Base-by-base conservation (phyloP, 495 filamentous ascomycete genomes). In the Cryomyces minteri region DNA sequence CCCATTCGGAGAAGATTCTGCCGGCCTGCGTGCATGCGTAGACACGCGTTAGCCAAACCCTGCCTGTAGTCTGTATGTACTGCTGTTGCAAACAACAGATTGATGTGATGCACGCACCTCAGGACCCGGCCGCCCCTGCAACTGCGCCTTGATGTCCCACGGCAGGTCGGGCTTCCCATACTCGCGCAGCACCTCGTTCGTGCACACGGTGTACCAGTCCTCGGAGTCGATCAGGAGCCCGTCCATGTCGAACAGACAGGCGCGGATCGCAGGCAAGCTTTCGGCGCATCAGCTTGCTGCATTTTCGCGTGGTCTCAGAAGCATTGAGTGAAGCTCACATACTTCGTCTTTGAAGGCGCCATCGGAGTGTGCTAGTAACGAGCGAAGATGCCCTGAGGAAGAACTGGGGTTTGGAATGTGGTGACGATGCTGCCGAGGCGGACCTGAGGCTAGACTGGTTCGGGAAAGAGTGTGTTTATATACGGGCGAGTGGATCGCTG, bases 241-340 rank as follows among this genome's bases (percentile, higher is more conserved):
- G 58, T 98, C 90, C 87, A 98, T 94, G 69, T 98, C 90, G 58
- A 99, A 99, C 47, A 99, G 79, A 64, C 87, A 94, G 48, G 90
- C 90, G 46, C 85, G 75, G 46, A 96, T 73, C 40, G 79, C 78
- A 28, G 84, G 85, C 28, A 56, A 54, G 18, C 49, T 50, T 44
- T 40, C 40, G 38, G 31, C 48, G 31, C 32, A 34, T 48, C 40
- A 48, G 46, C 42, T 44, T 44, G 42, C 31, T 41, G 40, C 25
- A 18, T 8, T 25, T 25, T 25, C 18, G 18, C 40, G 40, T 8
- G 1, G 34, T 10, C 9, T 28, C 1, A 36, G 11, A 11, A 9
- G n/a, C 12, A 7, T 10, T 44, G 4, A 2, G 8, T 44, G 25
- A 28, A 44, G 10, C 32, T 1, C 29, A 44, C 42, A 30, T 44